phyloP scores from a whole-genome alignment of 75 land plant genomes.

The Pinus tabuliformis region DNA sequence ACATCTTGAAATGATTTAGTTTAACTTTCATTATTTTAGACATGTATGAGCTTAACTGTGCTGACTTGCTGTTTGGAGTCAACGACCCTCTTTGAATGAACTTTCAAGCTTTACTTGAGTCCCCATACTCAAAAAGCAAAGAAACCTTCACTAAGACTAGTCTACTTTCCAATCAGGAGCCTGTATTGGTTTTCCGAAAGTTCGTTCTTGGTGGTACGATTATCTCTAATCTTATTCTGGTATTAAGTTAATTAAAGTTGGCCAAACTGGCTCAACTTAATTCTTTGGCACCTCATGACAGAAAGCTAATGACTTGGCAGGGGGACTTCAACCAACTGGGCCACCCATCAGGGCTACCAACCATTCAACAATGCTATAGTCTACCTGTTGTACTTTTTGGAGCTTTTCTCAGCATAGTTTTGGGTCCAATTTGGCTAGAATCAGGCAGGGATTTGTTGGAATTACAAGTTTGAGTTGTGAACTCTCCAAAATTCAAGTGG shows the following conservation, averaged over 20 bases:
- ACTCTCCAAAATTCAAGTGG: too few relatives aligned
- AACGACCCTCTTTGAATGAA: not conserved
- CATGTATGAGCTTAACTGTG: not conserved
- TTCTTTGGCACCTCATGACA: too few relatives aligned
- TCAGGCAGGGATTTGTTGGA: too few relatives aligned
- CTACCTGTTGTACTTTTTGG: too few relatives aligned
- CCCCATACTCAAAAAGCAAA: not conserved
- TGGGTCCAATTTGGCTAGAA: too few relatives aligned
- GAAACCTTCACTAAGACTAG: not conserved
- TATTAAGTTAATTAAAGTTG: not conserved
- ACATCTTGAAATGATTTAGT: not conserved
- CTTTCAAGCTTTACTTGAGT: not conserved
- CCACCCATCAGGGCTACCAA: too few relatives aligned
- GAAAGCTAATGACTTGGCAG: too few relatives aligned
- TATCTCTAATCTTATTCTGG: not conserved
- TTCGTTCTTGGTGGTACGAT: not conserved
- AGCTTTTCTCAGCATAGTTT: too few relatives aligned
- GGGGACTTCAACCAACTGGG: too few relatives aligned
- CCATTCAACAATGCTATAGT: too few relatives aligned
- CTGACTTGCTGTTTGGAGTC: not conserved
- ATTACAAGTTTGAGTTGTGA: too few relatives aligned
- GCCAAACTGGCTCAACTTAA: not conserved
- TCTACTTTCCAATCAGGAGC: not conserved
- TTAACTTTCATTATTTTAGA: not conserved
- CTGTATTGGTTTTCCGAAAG: not conserved